Conservation (phyloP, 208 protist genomes). For the Acanthamoeba quina region DNA sequence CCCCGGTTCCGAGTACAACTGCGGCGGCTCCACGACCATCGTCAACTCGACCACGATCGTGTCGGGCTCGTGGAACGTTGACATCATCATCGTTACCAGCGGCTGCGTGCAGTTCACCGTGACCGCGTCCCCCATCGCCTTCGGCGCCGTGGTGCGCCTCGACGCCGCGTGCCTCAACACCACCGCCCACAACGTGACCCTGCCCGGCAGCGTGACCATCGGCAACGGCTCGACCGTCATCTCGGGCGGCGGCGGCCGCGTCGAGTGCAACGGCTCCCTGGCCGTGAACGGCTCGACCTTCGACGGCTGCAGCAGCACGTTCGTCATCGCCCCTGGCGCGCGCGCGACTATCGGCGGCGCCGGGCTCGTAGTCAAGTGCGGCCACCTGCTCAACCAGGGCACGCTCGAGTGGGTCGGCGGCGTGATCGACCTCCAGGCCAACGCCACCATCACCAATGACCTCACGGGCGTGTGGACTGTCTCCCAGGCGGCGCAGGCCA, state of each 20-base stretch:
- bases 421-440: conserved; percentile 15
- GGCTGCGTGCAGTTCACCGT: conserved; percentile 25
- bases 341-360: background rate
- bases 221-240: conserved; percentile 1
- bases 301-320: background rate
- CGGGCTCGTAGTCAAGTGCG: conserved; percentile 12
- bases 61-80: conserved; percentile 44
- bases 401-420: background rate
- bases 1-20: background rate
- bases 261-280: conserved; percentile 24
- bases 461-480: background rate
- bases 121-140: background rate
- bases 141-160: background rate
- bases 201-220: conserved; percentile 54
- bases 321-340: conserved; percentile 20
- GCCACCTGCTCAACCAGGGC: conserved; percentile 31
- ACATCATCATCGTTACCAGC: background rate
- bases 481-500: background rate
- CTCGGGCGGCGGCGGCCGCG: conserved; percentile 1
- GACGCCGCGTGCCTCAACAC: conserved; percentile 40
- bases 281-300: conserved; percentile 5
- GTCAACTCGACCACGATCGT: conserved; percentile 12
- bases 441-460: conserved; percentile 18
- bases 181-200: conserved; percentile 6
- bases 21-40: conserved; percentile 21